phyloP scores from a whole-genome alignment of 768 basidiomycete genomes.

The Collybiopsis confluens region DNA sequence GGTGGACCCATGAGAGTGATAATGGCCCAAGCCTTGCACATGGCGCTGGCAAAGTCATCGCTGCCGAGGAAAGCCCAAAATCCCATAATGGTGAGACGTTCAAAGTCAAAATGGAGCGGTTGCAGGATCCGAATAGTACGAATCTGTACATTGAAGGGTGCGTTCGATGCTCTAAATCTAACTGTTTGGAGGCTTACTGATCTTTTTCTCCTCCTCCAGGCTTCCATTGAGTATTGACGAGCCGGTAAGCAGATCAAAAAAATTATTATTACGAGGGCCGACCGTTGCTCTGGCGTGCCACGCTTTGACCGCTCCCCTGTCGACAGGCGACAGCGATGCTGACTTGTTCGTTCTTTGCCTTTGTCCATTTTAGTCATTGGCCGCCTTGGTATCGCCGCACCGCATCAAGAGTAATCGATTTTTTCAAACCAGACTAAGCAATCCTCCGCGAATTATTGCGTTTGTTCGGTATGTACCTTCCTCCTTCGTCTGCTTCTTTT shows the following conservation, averaged over 20 bases:
- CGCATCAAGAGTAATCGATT: slow-evolving; percentile 72
- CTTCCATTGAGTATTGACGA: slow-evolving; percentile 20
- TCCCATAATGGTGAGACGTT: slow-evolving; percentile 32
- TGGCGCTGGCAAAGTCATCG: background rate
- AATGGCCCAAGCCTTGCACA: background rate
- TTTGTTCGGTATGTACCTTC: slow-evolving; percentile 61
- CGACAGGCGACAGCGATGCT: slow-evolving; percentile 1
- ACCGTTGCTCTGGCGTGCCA: background rate
- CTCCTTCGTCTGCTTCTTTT: slow-evolving; percentile 1
- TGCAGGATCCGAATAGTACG: slow-evolving; percentile 62
- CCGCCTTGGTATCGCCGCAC: slow-evolving; percentile 64
- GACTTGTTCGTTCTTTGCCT: background rate
- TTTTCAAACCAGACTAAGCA: slow-evolving; percentile 74
- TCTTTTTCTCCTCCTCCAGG: background rate
- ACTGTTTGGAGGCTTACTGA: background rate
- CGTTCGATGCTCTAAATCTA: slow-evolving; percentile 12
- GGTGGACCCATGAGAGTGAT: background rate
- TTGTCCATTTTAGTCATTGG: slow-evolving; percentile 43
- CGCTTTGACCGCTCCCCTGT: background rate
- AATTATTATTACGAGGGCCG: background rate
- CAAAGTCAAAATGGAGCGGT: slow-evolving; percentile 76
- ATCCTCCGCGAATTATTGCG: slow-evolving; percentile 75
- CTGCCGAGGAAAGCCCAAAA: background rate
- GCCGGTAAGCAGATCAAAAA: slow-evolving; percentile 6
- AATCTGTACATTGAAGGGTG: slow-evolving; percentile 81